Evolutionary conservation across 2,329 filamentous ascomycete genomes (phyloP), one percentile per base, ranked within the genome.

Genomic region (Pleoardoris graminearum): DNA sequence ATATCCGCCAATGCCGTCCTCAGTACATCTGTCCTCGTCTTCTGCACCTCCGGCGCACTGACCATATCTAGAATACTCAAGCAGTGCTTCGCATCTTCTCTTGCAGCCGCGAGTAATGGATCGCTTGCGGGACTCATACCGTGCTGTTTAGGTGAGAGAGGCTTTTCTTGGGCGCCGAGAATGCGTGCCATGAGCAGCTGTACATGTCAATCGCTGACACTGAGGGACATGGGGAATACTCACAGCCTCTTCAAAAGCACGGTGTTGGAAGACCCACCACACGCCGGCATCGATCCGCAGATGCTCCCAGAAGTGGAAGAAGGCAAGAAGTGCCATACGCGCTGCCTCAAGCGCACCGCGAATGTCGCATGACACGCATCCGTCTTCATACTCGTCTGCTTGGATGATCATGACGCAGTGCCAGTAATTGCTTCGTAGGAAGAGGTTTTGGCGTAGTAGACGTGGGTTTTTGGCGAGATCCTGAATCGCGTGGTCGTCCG

Each of bases 181-280:
- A 76, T 74, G 10, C 71, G 68, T 1, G 71, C 69, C 62, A 75
- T 73, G 19, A 74, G 69, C 10, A 76, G 67, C 73, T 76, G 22
- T n/a, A 10, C 4, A n/a, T 10, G 33, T 51, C 17, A 48, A 43
- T 37, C n/a, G 36, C 7, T 2, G 16, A 8, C 7, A 1, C 5
- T 11, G 29, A 46, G 7, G 4, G 8, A 10, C 11, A 16, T n/a
- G 7, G 11, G 33, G 8, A 8, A 33, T 6, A 88, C 89, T 72
- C 84, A 89, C 66, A 27, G 87, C 87, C 76, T 92, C 89, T 47
- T 92, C 79, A 66, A 92, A 92, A 0, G 89, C 89, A 1, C 89
- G 79, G 67, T 92, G 89, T 68, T 91, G 89, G 60, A 91, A 90
- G 0, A 90, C 88, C 89, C 89, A 93, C 89, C 89, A 92, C 0